Conservation (phyloP, 805 yeast genomes). For the Ogataea degrootiae region DNA sequence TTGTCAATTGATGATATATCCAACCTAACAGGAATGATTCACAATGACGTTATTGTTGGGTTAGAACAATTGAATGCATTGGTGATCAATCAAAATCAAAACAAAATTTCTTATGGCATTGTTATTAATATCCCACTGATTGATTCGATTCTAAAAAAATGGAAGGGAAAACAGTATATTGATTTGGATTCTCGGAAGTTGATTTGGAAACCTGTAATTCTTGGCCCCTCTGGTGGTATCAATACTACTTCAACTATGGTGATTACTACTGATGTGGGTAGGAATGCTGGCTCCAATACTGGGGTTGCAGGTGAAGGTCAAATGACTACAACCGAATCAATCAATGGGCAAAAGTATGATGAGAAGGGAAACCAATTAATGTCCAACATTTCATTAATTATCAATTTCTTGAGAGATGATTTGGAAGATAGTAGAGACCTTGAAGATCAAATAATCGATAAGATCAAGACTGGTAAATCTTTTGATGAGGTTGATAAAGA, state of each 20-base stretch:
- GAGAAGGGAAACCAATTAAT: slow-evolving; percentile 27
- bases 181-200: slow-evolving; percentile 48
- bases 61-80: slow-evolving; percentile 72
- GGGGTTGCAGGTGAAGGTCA: slow-evolving; percentile 1
- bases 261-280: slow-evolving; percentile 18
- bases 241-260: slow-evolving; percentile 51
- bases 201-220: slow-evolving; percentile 78
- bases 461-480: slow-evolving; percentile 31
- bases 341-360: slow-evolving; percentile 13
- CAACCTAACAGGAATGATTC: slow-evolving; percentile 75
- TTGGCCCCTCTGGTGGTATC: slow-evolving; percentile 84
- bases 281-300: neutral
- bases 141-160: slow-evolving; percentile 36
- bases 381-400: slow-evolving; percentile 52
- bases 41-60: slow-evolving; percentile 83
- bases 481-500: slow-evolving; percentile 11
- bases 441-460: slow-evolving; percentile 52
- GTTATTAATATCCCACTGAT: slow-evolving; percentile 44
- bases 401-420: slow-evolving; percentile 64
- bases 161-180: slow-evolving; percentile 53
- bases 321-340: slow-evolving; percentile 1
- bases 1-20: slow-evolving; percentile 60
- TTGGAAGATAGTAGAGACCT: slow-evolving; percentile 56
- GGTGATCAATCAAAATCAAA: slow-evolving; percentile 26
- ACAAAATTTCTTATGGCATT: slow-evolving; percentile 40